Conservation (phyloP, 768 basidiomycete genomes). For the Suillus bovinus region DNA sequence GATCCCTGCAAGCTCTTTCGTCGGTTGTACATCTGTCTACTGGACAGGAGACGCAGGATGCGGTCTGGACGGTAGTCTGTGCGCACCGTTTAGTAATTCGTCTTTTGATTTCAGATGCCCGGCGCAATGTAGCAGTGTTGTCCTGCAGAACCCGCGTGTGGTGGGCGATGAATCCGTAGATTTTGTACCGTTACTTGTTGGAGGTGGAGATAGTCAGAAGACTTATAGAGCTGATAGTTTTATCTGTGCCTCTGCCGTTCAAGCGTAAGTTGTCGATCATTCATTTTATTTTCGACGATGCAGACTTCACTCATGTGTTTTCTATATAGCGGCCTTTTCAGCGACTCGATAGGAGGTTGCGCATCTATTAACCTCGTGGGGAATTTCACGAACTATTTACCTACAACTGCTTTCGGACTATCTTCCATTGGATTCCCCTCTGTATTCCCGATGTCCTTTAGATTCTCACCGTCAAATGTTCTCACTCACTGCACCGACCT, state of each 20-base stretch:
- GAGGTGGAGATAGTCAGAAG: conserved; percentile 70
- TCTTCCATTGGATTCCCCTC: conserved; percentile 73
- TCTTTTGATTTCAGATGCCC: conserved; percentile 81
- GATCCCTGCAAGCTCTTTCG: conserved; percentile 61
- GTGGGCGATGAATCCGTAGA: conserved; percentile 67
- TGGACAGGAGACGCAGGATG: conserved; percentile 72
- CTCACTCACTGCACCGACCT: conserved; percentile 71
- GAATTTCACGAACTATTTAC: conserved; percentile 69
- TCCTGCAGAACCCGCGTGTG: conserved; percentile 71
- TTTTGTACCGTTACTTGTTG: conserved; percentile 76
- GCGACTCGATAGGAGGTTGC: conserved; percentile 73
- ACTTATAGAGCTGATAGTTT: conserved; percentile 88
- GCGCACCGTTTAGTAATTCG: conserved; percentile 61
- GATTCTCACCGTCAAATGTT: conserved; percentile 47
- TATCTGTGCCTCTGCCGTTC: conserved; percentile 80
- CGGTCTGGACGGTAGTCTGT: conserved; percentile 66
- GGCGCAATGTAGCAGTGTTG: conserved; percentile 61
- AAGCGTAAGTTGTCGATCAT: conserved; percentile 54
- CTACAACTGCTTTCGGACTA: conserved; percentile 60
- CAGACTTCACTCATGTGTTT: conserved; percentile 12
- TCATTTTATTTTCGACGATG: not conserved
- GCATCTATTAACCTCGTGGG: conserved; percentile 67
- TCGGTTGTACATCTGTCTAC: conserved; percentile 68
- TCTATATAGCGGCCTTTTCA: conserved; percentile 57
- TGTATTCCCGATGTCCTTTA: conserved; percentile 71